Conservation (phyloP, 2,329 filamentous ascomycete species). For the Cladosporium cucumerinum region DNA sequence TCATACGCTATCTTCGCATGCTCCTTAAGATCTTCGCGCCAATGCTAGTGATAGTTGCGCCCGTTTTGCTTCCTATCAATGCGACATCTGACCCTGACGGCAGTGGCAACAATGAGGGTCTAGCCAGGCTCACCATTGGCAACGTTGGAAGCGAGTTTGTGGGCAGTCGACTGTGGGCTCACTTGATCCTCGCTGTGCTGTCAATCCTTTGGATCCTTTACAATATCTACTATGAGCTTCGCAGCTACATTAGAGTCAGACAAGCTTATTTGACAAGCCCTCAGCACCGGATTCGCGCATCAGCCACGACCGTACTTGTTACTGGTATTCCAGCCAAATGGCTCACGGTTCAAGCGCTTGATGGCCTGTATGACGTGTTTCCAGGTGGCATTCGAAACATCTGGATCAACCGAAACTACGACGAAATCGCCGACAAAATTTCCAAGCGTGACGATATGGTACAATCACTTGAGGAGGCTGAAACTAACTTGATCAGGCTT, state of each 20-base stretch:
- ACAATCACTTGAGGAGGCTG: conserved; percentile 68
- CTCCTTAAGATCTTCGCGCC: conserved; percentile 90
- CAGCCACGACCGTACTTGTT: conserved; percentile 91
- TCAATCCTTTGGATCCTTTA: conserved; percentile 82
- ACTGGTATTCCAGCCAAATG: conserved; percentile 87
- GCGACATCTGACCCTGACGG: conserved; percentile 53
- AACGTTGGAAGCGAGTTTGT: conserved; percentile 70
- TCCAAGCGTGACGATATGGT: conserved; percentile 70
- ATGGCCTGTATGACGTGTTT: conserved; percentile 88
- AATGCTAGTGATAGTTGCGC: conserved; percentile 71
- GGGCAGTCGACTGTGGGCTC: conserved; percentile 70
- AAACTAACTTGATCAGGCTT: conserved; percentile 76
- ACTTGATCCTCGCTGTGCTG: conserved; percentile 72
- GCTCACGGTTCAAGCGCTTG: conserved; percentile 77
- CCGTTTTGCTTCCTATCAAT: conserved; percentile 84
- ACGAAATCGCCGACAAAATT: conserved; percentile 79
- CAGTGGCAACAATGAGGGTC: conserved; percentile 48
- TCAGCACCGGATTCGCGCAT: conserved; percentile 87
- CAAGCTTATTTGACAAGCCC: conserved; percentile 94
- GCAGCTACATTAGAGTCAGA: conserved; percentile 85
- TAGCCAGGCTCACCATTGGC: conserved; percentile 83
- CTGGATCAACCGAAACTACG: conserved; percentile 91
- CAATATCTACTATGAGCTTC: conserved; percentile 81
- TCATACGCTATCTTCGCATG: conserved; percentile 82
- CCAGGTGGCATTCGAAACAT: conserved; percentile 93